These are phyloP conservation scores for Dipteronia sinensis DNA, from an alignment of 345 rosid genomes.

Conservation along the genomic window DNA sequence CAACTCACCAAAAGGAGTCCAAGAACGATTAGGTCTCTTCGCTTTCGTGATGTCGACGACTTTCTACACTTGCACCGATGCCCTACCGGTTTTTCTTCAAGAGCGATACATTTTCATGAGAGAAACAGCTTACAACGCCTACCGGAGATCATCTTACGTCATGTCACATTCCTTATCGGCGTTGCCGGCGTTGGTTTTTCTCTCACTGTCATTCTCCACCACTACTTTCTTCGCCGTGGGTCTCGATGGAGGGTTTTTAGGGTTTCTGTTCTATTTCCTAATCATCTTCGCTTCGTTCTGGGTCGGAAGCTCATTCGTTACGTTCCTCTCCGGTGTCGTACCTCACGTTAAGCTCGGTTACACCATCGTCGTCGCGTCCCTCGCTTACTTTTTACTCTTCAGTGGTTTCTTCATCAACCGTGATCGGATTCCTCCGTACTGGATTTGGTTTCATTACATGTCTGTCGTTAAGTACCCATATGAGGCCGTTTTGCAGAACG, in stretches of 20 bases:
- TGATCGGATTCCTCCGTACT: slow-evolving; percentile 75
- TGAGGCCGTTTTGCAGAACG: slow-evolving; percentile 83
- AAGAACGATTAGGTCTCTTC: slow-evolving; percentile 84
- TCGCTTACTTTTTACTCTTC: slow-evolving; percentile 90
- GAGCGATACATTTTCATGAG: slow-evolving; percentile 97
- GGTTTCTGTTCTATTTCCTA: slow-evolving; percentile 68
- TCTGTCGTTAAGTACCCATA: slow-evolving; percentile 89
- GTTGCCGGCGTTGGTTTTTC: slow-evolving; percentile 61
- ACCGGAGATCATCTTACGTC: slow-evolving; percentile 87
- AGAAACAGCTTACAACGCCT: slow-evolving; percentile 89
- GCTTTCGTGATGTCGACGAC: slow-evolving; percentile 99
- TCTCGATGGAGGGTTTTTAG: slow-evolving; percentile 77
- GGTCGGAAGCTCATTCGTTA: slow-evolving; percentile 93
- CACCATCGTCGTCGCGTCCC: slow-evolving; percentile 83
- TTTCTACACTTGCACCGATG: slow-evolving; percentile 95
- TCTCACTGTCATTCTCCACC: slow-evolving; percentile 66
- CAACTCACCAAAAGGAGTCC: slow-evolving; percentile 82
- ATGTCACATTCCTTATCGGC: slow-evolving; percentile 67
- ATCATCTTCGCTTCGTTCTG: slow-evolving; percentile 84
- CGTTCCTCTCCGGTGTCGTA: slow-evolving; percentile 86
- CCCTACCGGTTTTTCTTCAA: slow-evolving; percentile 90
- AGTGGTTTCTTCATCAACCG: slow-evolving; percentile 95
- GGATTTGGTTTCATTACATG: slow-evolving; percentile 98
- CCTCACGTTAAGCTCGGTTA: slow-evolving; percentile 96
- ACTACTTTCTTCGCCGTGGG: slow-evolving; percentile 91